Base-by-base conservation (phyloP, 2,329 filamentous ascomycete species). In the Ophiostoma piceae region DNA sequence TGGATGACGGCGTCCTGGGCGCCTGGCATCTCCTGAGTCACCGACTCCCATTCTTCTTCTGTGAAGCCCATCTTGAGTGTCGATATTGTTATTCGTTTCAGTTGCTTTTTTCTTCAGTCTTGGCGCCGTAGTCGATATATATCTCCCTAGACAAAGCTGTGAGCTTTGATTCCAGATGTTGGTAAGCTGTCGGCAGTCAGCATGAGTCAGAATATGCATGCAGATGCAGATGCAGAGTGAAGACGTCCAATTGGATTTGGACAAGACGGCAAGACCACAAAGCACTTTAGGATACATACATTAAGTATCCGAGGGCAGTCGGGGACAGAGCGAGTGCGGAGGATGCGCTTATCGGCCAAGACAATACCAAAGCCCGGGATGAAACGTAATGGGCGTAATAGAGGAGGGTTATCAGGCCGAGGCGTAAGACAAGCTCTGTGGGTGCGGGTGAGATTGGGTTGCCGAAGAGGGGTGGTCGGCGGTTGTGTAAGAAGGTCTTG, bases 1-100 rank as follows among this genome's bases (percentile, higher is more conserved):
- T 92, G 87, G 66, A 97, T 85, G 78, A 96, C 93, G 0, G 90
- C 87, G 75, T 96, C 92, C 11, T 86, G 81, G 26, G 79, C 79
- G 1, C 79, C 78, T 4, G 88, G 88, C 51, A 90, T 79, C n/a
- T 84, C 85, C 71, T 83, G 78, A 65, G 81, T 77, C 71, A 89
- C 77, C 73, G 87, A 85, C 39, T 81, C 82, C 86, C 86, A 90
- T 70, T 88, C 86, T 69, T 87, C 82, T 54, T 87, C 83, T 9
- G 72, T 68, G n/a, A 71, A 73, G 8, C 65, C 41, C 73, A 72
- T 73, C 16, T 41, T 51, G 32, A 22, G 41, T 22, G 14, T 8
- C 11, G 51, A 26, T 2, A n/a, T 57, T 11, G 51, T 11, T 57
- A n/a, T 14, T 29, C n/a, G n/a, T 57, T 29, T 26, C 26, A n/a